Percentiles rank a stretch among this genome's conserved stretches.
phyloP scores from a whole-genome alignment of 306 rosid species.

The Citrullus colocynthis region DNA sequence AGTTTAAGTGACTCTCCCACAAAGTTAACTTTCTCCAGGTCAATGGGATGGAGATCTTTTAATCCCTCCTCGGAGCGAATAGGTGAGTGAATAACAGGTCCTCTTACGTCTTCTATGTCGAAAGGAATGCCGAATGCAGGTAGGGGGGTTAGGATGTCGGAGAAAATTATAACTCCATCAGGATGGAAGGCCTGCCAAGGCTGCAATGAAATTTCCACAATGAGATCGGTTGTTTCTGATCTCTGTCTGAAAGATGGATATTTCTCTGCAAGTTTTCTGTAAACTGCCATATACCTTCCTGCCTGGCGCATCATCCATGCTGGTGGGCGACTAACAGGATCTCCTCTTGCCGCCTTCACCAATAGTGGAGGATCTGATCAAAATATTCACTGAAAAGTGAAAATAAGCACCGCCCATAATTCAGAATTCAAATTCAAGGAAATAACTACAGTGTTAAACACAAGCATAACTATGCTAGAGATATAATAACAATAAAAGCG shows the following conservation, averaged over 20 bases:
- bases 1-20: conserved; percentile 79
- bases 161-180: conserved; percentile 93
- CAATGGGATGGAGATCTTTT: conserved; percentile 68
- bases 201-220: conserved; percentile 99
- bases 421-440: conserved; percentile 2
- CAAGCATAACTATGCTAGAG: background rate
- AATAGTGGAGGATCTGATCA: conserved; percentile 78
- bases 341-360: conserved; percentile 95
- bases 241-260: conserved; percentile 94
- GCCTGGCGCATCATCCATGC: conserved; percentile 99
- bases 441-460: background rate
- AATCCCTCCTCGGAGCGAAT: conserved; percentile 69
- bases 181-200: conserved; percentile 97
- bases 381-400: conserved; percentile 10
- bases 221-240: conserved; percentile 96
- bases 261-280: conserved; percentile 93
- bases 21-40: conserved; percentile 62
- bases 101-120: conserved; percentile 86
- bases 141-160: conserved; percentile 92
- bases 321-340: conserved; percentile 80
- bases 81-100: conserved; percentile 89
- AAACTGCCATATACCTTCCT: conserved; percentile 96
- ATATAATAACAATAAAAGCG: background rate
- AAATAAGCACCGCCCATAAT: conserved; percentile 6
- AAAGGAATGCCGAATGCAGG: conserved; percentile 90